Base-by-base conservation (phyloP, 73 alveolate genomes). In the Paramecium tetraurelia region DNA sequence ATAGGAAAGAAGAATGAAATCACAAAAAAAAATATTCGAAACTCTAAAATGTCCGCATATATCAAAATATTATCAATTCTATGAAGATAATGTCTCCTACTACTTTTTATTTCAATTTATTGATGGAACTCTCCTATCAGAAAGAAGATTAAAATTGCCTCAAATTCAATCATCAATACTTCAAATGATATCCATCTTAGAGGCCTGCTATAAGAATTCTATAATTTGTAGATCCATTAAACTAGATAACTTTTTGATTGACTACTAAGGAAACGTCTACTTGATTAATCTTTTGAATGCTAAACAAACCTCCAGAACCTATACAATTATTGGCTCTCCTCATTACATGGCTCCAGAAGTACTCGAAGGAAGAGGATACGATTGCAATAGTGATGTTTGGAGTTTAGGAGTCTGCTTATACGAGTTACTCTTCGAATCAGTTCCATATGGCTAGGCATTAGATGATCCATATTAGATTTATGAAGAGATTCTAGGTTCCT, bases 371-470 rank as follows among this genome's bases (percentile, higher is more conserved):
- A 63, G 86, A 85, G 98, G 98, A 1, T 98, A 97, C 85, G 98
- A 96, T 92, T 93, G 96, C 27, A 85, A 96, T 21, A 94, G 95
- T 16, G 99, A 97, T 89, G 96, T 97, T 10, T 97, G 99, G 99
- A 97, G 97, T 87, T 80, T 96, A 41, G 99, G 99, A 7, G 98
- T 97, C 12, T 94, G 96, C 69, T 59, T 97, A 86, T 97, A 96
- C 94, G 99, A 96, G 84, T 41, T 63, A 3, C n/a, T 63, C 9
- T 63, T 63, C 24, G 84, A 63, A 31, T 63, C 24, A 12, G 84
- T 63, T 4, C 84, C 84, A 4, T 63, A 31, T 63, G 84, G 84
- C 4, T 63, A 63, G 31, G 84, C 84, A 1, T 24, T 63, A 3
- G 84, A 63, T 63, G 84, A 63, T 63, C 84, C 84, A 27, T 63